Evolutionary conservation across 2,329 filamentous ascomycete species (phyloP).

Genomic region (Aspergillus sp.): DNA sequence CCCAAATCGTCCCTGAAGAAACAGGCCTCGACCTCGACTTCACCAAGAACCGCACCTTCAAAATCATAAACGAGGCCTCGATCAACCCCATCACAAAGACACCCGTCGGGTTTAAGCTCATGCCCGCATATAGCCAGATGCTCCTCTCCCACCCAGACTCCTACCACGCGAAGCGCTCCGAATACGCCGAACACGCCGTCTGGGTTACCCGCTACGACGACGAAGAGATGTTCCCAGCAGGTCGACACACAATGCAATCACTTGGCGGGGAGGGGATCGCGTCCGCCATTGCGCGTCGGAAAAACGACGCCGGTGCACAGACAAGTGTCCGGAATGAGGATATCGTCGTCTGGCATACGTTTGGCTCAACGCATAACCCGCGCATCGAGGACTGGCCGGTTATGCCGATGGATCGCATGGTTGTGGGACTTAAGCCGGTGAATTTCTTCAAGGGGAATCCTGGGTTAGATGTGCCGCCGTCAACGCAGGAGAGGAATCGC

Average conservation of each 20-base stretch:
- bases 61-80: constrained; percentile 54
- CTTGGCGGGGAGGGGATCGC: constrained; percentile 24
- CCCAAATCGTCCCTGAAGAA: constrained; percentile 44
- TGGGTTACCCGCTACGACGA: constrained; percentile 55
- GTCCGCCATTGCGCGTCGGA: constrained; percentile 19
- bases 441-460: neutral
- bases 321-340: constrained; percentile 22
- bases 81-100: constrained; percentile 53
- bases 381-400: constrained; percentile 10
- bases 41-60: constrained; percentile 50
- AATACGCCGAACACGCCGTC: constrained; percentile 52
- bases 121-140: constrained; percentile 55
- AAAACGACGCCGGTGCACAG: neutral
- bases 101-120: constrained; percentile 56
- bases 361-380: constrained; percentile 3
- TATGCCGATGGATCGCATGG: constrained; percentile 3
- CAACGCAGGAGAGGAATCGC: neutral
- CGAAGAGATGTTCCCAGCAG: constrained; percentile 50
- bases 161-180: constrained; percentile 50
- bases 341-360: constrained; percentile 34
- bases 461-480: neutral
- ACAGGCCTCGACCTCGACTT: constrained; percentile 45
- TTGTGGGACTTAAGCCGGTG: neutral
- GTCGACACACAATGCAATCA: constrained; percentile 53
- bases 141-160: constrained; percentile 53